phyloP scores from a whole-genome alignment of 2,329 filamentous ascomycete species.

The Calonectria pseudoturangicola region DNA sequence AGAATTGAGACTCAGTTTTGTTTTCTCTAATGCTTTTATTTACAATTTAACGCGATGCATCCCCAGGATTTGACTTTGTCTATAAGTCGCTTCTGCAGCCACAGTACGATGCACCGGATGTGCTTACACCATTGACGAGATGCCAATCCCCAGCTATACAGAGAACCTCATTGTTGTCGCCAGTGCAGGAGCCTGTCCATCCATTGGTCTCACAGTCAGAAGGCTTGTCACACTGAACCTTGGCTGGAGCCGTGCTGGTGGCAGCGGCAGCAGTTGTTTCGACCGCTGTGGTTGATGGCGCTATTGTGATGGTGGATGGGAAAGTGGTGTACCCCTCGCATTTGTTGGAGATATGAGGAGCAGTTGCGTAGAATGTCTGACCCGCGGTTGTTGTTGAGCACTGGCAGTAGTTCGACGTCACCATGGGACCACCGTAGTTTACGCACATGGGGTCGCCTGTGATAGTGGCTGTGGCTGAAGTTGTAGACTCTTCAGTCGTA shows the following conservation, averaged over 20 bases:
- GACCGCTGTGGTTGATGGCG: slow-evolving; percentile 20
- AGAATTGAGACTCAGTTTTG: no score
- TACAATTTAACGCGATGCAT: no score
- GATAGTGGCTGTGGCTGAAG: background rate
- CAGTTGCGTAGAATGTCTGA: slow-evolving; percentile 39
- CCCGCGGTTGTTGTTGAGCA: slow-evolving; percentile 41
- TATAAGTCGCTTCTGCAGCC: no score
- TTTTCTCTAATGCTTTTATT: no score
- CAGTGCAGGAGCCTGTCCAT: no score
- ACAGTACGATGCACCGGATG: no score
- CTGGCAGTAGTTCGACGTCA: slow-evolving; percentile 42
- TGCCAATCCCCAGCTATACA: no score
- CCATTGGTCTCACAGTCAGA: no score
- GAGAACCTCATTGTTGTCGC: no score
- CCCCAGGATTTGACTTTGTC: no score
- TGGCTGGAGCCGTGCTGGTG: slow-evolving; percentile 34
- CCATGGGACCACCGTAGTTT: slow-evolving; percentile 41
- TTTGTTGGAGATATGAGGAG: slow-evolving; percentile 34
- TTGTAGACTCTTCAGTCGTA: slow-evolving; percentile 17
- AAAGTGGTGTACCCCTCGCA: slow-evolving; percentile 42
- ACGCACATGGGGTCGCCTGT: slow-evolving; percentile 38
- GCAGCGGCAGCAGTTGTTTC: slow-evolving; percentile 25
- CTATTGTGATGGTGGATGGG: slow-evolving; percentile 38
- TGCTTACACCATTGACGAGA: no score
- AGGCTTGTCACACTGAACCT: background rate